Conservation (phyloP, 306 rosid genomes). For the Vigna mungo region DNA sequence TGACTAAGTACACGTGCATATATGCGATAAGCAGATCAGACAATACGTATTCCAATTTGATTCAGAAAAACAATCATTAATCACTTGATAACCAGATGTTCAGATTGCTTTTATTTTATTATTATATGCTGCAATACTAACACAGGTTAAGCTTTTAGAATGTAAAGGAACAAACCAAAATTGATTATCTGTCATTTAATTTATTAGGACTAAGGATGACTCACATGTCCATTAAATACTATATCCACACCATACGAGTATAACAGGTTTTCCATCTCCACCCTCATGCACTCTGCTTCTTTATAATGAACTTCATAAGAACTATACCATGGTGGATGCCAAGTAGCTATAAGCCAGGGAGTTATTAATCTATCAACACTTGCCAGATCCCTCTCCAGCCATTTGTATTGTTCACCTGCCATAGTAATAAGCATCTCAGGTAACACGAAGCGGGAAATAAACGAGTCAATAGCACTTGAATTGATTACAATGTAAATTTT, state of each 20-base stretch:
- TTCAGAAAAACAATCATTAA: background rate
- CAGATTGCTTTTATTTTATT: slow-evolving; percentile 13
- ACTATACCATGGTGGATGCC: slow-evolving; percentile 96
- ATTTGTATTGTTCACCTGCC: slow-evolving; percentile 74
- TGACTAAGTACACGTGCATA: slow-evolving; percentile 1
- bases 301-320: slow-evolving; percentile 74
- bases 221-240: slow-evolving; percentile 87
- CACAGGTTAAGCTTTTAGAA: slow-evolving; percentile 14
- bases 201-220: slow-evolving; percentile 41
- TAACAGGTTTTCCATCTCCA: slow-evolving; percentile 73
- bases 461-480: background rate
- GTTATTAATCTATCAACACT: slow-evolving; percentile 69
- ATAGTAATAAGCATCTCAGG: slow-evolving; percentile 31
- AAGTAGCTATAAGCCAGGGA: slow-evolving; percentile 86
- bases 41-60: slow-evolving; percentile 27
- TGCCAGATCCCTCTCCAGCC: slow-evolving; percentile 86
- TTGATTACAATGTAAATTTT: background rate
- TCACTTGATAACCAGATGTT: slow-evolving; percentile 4
- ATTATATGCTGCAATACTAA: slow-evolving; percentile 5
- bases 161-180: slow-evolving; percentile 23
- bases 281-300: slow-evolving; percentile 89
- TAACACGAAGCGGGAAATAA: background rate
- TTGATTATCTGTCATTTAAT: slow-evolving; percentile 15
- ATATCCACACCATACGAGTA: slow-evolving; percentile 78
- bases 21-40: slow-evolving; percentile 30